These are phyloP conservation scores for Lithohypha guttulata DNA, from an alignment of 2,329 filamentous ascomycete genomes.

Conservation along the genomic window DNA sequence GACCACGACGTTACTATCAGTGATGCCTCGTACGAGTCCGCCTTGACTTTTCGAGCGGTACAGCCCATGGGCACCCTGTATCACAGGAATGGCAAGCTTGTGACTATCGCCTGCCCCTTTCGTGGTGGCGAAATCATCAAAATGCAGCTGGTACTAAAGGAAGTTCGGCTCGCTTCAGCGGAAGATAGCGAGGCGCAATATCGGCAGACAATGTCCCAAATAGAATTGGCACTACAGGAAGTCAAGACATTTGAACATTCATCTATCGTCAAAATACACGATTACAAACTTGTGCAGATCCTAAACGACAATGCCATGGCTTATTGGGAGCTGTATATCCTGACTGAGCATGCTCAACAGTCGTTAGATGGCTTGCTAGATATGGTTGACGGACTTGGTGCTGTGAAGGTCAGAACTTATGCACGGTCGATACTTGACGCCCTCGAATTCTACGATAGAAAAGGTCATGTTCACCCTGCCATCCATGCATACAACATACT, in stretches of 20 bases:
- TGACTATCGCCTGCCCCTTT: slow-evolving; percentile 58
- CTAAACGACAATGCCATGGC: slow-evolving; percentile 30
- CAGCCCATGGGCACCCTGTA: slow-evolving; percentile 57
- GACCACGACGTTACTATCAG: slow-evolving; percentile 42
- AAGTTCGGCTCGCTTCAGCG: slow-evolving; percentile 49
- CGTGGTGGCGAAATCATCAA: slow-evolving; percentile 45
- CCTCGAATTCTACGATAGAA: slow-evolving; percentile 74
- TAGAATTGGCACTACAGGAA: slow-evolving; percentile 66
- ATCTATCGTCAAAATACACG: slow-evolving; percentile 67
- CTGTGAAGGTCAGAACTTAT: slow-evolving; percentile 72
- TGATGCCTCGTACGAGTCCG: slow-evolving; percentile 49
- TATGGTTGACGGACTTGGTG: slow-evolving; percentile 61
- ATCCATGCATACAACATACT: slow-evolving; percentile 73
- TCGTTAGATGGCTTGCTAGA: slow-evolving; percentile 74
- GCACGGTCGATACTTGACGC: slow-evolving; percentile 86
- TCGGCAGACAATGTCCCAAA: slow-evolving; percentile 63
- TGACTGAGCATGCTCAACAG: slow-evolving; percentile 68
- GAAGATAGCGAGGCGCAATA: slow-evolving; percentile 51
- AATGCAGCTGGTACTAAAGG: slow-evolving; percentile 60
- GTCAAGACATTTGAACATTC: slow-evolving; percentile 65
- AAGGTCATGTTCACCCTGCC: slow-evolving; percentile 72
- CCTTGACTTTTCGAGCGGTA: slow-evolving; percentile 59
- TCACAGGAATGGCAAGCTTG: slow-evolving; percentile 54
- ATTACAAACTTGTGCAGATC: slow-evolving; percentile 62
- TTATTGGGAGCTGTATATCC: slow-evolving; percentile 61